Evolutionary conservation across 345 rosid genomes (phyloP), one percentile per base, ranked within the genome.

Genomic region (Populus pruinosa): DNA sequence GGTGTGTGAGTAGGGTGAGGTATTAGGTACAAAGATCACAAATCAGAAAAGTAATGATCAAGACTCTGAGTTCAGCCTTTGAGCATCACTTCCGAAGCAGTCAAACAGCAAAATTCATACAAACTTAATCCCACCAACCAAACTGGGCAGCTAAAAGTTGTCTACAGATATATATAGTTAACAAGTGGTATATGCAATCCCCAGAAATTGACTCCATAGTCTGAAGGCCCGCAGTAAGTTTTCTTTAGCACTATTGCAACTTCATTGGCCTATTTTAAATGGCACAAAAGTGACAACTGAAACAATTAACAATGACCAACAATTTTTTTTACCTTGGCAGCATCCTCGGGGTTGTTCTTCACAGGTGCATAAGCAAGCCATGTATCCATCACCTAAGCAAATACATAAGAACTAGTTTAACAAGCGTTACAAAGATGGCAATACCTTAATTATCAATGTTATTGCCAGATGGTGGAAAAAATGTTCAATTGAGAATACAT

Each of bases 301-400:
- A 50, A 36, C 23, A 78, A 73, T 47, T 44, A 33, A 67, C 29
- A 36, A 68, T 63, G 18, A 71, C 33, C 23, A 16, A 41, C 38
- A 27, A 53, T 35, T 16, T 29, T 20, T 47, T 20, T 71, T 82
- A 93, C 98, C 96, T 92, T 94, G 17, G 98, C 92, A 86, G 98
- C 98, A 80, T 94, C 98, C 80, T 90, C 97, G 3, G 98, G 94
- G 73, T 92, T 91, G 83, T 91, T 94, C 90, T 94, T 94, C 73
- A 91, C 98, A 4, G 98, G 98, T 80, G 98, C 92, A 83, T 94
- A 94, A 75, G 93, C 98, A 77, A 94, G 87, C 98, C 98, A 92
- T 47, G 91, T 25, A 75, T 94, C 97, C 90, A 90, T 84, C 74
- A 91, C 92, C 98, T 94, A 86, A 59, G 72, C 72, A 69, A 20